phyloP scores from a whole-genome alignment of 495 filamentous ascomycete species.

The Glarea lozoyensis region DNA sequence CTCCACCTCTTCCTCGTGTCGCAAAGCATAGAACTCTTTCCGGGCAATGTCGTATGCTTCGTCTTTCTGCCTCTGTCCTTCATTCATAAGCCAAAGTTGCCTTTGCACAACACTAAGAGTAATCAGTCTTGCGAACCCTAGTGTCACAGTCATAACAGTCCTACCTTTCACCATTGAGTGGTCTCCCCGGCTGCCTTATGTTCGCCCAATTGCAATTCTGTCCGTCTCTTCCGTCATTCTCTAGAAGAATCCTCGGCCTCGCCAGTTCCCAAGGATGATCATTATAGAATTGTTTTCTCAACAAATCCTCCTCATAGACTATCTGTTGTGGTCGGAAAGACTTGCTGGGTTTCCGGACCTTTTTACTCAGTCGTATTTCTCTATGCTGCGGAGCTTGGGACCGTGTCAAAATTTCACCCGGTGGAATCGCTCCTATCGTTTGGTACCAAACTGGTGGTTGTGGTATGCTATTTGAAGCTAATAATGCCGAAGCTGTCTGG shows the following conservation, averaged over 20 bases:
- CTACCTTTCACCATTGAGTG: slow-evolving; percentile 80
- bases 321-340: slow-evolving; percentile 74
- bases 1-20: slow-evolving; percentile 75
- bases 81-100: slow-evolving; percentile 74
- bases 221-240: slow-evolving; percentile 76
- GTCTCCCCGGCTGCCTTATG: slow-evolving; percentile 68
- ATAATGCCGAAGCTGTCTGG: slow-evolving; percentile 50
- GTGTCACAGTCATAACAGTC: slow-evolving; percentile 6
- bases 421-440: slow-evolving; percentile 65
- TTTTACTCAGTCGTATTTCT: slow-evolving; percentile 35
- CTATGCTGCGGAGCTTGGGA: slow-evolving; percentile 58
- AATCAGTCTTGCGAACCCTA: background rate
- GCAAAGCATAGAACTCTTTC: slow-evolving; percentile 79
- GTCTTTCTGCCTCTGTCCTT: slow-evolving; percentile 47
- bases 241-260: slow-evolving; percentile 73
- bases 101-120: slow-evolving; percentile 77
- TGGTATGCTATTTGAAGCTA: slow-evolving; percentile 26
- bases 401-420: slow-evolving; percentile 66
- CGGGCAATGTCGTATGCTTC: slow-evolving; percentile 82
- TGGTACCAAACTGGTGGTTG: slow-evolving; percentile 66
- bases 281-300: slow-evolving; percentile 72
- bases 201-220: slow-evolving; percentile 69
- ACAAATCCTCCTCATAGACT: slow-evolving; percentile 73
- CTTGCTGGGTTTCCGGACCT: slow-evolving; percentile 55
- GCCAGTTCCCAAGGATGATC: slow-evolving; percentile 98